These are phyloP conservation scores for Naganishia vaughanmartiniae DNA, from an alignment of 768 basidiomycete genomes.

Conservation along the genomic window DNA sequence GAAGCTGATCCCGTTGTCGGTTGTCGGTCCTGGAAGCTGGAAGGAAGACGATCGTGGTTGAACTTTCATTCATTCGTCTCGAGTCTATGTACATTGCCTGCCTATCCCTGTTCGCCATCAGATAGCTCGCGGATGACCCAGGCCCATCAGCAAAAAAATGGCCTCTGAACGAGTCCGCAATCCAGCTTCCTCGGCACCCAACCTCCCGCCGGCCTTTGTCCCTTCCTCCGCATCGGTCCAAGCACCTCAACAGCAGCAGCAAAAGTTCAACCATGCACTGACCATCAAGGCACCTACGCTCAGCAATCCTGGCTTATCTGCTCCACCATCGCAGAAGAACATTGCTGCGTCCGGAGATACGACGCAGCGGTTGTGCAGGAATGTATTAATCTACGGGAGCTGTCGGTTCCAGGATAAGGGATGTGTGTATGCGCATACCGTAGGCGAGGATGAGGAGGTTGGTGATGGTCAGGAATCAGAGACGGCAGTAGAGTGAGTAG, in stretches of 20 bases:
- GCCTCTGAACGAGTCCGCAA: conserved; percentile 8
- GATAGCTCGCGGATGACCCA: not conserved
- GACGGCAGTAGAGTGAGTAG: not conserved
- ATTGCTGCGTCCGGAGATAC: conserved; percentile 30
- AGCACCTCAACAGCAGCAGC: not conserved
- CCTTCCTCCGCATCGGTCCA: not conserved
- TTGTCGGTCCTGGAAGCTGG: too few relatives aligned
- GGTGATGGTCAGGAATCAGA: conserved; percentile 11
- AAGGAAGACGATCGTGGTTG: too few relatives aligned
- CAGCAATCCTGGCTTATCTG: not conserved
- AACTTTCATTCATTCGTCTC: too few relatives aligned
- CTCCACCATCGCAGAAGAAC: not conserved
- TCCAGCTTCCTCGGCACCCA: too few relatives aligned
- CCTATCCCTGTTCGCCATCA: not conserved
- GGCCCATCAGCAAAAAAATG: not conserved
- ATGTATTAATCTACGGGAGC: conserved; percentile 82
- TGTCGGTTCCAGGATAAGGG: conserved; percentile 50
- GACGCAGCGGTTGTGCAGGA: conserved; percentile 75
- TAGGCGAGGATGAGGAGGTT: conserved; percentile 28
- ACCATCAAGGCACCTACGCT: conserved; percentile 20
- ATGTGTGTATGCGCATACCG: not conserved
- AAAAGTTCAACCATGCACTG: conserved; percentile 1
- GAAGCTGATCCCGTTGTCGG: too few relatives aligned
- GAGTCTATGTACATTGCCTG: not conserved
- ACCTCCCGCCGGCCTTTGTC: conserved; percentile 10